phyloP scores from a whole-genome alignment of 345 rosid species.

The Ceriops decandra region DNA sequence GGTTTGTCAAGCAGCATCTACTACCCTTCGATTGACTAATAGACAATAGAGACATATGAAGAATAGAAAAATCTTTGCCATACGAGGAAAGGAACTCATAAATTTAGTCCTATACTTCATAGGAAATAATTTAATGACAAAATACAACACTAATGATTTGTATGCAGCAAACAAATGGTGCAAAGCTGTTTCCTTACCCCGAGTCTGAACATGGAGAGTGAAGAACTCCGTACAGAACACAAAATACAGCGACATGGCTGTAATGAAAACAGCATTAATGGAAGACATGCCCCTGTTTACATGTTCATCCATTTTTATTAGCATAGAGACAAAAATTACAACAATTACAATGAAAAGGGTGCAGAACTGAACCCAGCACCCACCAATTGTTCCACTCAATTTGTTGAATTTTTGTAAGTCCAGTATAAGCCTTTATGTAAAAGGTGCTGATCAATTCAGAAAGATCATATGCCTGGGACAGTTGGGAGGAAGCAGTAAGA shows the following conservation, averaged over 20 bases:
- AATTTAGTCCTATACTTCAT: too few species aligned
- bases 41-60: too few species aligned
- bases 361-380: not conserved
- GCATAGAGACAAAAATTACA: not conserved
- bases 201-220: conserved; percentile 22
- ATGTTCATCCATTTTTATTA: not conserved
- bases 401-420: conserved; percentile 28
- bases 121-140: too few species aligned
- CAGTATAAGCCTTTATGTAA: conserved; percentile 22
- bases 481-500: not conserved
- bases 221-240: conserved; percentile 25
- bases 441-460: conserved; percentile 23
- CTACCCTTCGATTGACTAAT: too few species aligned
- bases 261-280: conserved; percentile 22
- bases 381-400: conserved; percentile 32
- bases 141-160: too few species aligned
- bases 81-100: too few species aligned
- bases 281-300: conserved; percentile 25
- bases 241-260: conserved; percentile 24
- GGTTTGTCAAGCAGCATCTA: too few species aligned
- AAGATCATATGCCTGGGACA: conserved; percentile 23
- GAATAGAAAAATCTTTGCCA: too few species aligned
- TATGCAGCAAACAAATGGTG: too few species aligned
- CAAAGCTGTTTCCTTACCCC: conserved; percentile 12
- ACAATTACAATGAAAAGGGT: not conserved